Conservation (phyloP, 805 yeast genomes). For the Barnettozyma salicaria region DNA sequence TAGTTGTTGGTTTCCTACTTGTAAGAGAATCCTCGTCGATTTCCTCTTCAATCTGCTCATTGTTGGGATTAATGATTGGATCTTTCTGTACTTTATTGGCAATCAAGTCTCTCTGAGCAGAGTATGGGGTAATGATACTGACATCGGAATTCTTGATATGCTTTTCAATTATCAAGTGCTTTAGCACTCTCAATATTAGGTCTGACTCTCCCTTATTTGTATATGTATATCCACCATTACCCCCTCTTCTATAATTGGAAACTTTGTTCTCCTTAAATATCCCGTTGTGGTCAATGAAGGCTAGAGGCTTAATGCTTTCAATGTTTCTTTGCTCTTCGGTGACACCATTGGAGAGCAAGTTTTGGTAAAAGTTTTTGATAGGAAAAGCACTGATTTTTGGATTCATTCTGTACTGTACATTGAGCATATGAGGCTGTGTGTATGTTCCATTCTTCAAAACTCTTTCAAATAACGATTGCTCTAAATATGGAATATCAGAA, state of each 20-base stretch:
- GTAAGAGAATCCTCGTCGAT: constrained; percentile 45
- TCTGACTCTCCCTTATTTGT: constrained; percentile 49
- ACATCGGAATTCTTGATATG: constrained; percentile 44
- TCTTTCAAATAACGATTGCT: constrained; percentile 64
- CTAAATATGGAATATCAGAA: constrained; percentile 60
- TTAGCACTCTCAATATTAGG: constrained; percentile 41
- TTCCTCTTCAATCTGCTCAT: constrained; percentile 41
- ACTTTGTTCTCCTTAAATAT: constrained; percentile 42
- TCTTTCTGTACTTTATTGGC: constrained; percentile 46
- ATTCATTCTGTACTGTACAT: constrained; percentile 66
- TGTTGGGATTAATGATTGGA: constrained; percentile 48
- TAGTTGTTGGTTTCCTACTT: constrained; percentile 14
- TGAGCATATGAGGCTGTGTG: constrained; percentile 57
- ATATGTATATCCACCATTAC: constrained; percentile 51
- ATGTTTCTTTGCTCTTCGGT: constrained; percentile 43
- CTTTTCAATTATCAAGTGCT: constrained; percentile 48
- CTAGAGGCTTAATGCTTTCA: constrained; percentile 48
- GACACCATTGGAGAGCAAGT: constrained; percentile 52
- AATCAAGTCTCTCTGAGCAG: constrained; percentile 64
- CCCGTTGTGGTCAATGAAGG: constrained; percentile 55
- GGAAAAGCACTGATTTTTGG: constrained; percentile 61
- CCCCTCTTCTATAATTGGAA: constrained; percentile 35
- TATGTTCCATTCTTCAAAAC: constrained; percentile 56
- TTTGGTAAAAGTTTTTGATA: constrained; percentile 43
- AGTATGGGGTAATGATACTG: constrained; percentile 70